Base-by-base conservation (phyloP, 2,329 filamentous ascomycete species). In the Huntiella bhutanensis region DNA sequence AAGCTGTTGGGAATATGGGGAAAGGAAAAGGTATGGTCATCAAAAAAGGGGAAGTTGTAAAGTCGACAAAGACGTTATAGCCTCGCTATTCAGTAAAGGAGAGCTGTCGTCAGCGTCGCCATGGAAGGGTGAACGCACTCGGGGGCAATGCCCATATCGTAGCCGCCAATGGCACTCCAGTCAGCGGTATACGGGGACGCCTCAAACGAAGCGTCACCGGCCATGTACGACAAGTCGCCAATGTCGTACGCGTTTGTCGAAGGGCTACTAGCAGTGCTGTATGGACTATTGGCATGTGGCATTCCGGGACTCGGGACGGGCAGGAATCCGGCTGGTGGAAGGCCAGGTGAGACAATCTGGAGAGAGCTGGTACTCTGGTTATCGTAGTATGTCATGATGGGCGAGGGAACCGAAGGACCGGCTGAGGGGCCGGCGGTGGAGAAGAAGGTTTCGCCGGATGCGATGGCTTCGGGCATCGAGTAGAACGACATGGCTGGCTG, bases 71-170 rank as follows among this genome's bases (percentile, higher is more conserved):
- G 11, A 32, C 19, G 40, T 41, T 22, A 32, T 41, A 43, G 47
- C 43, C 38, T 42, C 41, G 32, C 33, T 43, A 16, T 33, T 49
- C 13, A 38, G 17, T 41, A 49, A 11, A 49, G 42, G 34, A 46
- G 47, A 45, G 43, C 37, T 38, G 40, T 41, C 40, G 15, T 16
- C 40, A 41, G 8, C 16, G 43, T 39, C 43, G 38, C 41, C 42
- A 45, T 42, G 33, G 38, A 49, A 49, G 47, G 42, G 41, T 37
- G 43, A 45, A 49, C 47, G 47, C 47, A 49, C 47, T 49, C 47
- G 38, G 47, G 38, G 38, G 43, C 47, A 38, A 49, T 44, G 34
- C 38, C 32, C 47, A 43, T 41, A 41, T 36, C 32, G 34, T 10
- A 19, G 43, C 36, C 33, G 7, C 33, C 17, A 13, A n/a, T 28